Base-by-base conservation (phyloP, 306 rosid species). In the Corylus americana region DNA sequence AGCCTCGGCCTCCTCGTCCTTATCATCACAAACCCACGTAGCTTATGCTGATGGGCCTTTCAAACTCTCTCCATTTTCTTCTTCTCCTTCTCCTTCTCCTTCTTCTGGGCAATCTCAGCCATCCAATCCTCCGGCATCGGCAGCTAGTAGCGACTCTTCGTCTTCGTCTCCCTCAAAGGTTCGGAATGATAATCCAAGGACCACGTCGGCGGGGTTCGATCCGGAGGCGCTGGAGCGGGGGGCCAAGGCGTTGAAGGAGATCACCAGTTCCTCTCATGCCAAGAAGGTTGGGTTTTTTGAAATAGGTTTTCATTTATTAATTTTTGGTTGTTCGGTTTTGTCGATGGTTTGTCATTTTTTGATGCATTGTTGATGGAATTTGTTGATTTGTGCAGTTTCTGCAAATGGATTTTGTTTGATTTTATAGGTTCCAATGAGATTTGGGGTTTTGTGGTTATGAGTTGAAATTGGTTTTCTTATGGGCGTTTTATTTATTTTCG, bases 131-230 rank as follows among this genome's bases (percentile, higher is more conserved):
- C 29, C 66, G 35, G 70, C 16, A 16, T 45, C 83, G 10, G 72
- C 67, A 7, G 83, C 42, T 76, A 75, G 68, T 48, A 35, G 76
- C 42, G 85, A 77, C 57, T 48, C 82, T 0, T 11, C 86, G 12
- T 57, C 91, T 37, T 61, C 82, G 5, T 53, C 91, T 37, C 68
- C 82, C 5, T 86, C 93, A 0, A 91, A 87, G 85, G 85, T 64
- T 49, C 96, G 94, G 54, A 95, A 95, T 80, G 92, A 95, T 77
- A 71, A 91, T 12, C 99, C 98, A 0, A 93, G 98, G 79, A 93
- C 92, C 0, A 49, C 93, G 2, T 86, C 99, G n/a, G 87, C 94
- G 2, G 99, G 99, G 0, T 95, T 95, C 84, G 99, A 95, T 84
- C 97, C 98, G 0, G 94, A 88, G 74, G 86, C 99, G 0, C 81